Conservation (phyloP, 2,329 filamentous ascomycete species). For the Colletotrichum noveboracense region DNA sequence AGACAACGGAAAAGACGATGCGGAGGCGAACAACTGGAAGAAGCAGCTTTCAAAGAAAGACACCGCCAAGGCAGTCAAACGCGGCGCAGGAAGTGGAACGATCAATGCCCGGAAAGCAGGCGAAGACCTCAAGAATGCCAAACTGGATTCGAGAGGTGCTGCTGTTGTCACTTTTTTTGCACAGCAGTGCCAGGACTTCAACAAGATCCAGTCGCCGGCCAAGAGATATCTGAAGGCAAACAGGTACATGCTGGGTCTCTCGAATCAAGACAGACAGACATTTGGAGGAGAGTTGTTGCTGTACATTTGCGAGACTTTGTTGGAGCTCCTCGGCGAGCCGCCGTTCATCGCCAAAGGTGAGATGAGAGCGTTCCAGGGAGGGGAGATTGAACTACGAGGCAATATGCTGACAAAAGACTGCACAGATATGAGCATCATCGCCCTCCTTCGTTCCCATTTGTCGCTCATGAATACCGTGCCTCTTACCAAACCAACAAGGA, state of each 20-base stretch:
- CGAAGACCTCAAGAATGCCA: conserved; percentile 38
- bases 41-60: conserved; percentile 14
- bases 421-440: background rate
- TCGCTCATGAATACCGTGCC: background rate
- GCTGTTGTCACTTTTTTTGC: conserved; percentile 48
- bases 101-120: conserved; percentile 40
- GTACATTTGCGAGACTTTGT: conserved; percentile 39
- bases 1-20: conserved; percentile 7
- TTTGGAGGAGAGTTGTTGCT: conserved; percentile 39
- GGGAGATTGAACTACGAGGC: too few species aligned
- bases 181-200: conserved; percentile 48
- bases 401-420: background rate
- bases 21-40: background rate
- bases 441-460: background rate
- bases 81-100: conserved; percentile 24
- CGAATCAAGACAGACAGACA: conserved; percentile 31
- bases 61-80: background rate
- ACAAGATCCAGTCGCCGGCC: conserved; percentile 46
- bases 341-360: background rate
- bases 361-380: background rate
- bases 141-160: conserved; percentile 29
- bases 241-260: conserved; percentile 43
- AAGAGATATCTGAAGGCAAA: conserved; percentile 53
- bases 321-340: background rate
- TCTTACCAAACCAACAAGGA: background rate